Base-by-base conservation (phyloP, 805 yeast species). In the Saccharomyces paradoxus region DNA sequence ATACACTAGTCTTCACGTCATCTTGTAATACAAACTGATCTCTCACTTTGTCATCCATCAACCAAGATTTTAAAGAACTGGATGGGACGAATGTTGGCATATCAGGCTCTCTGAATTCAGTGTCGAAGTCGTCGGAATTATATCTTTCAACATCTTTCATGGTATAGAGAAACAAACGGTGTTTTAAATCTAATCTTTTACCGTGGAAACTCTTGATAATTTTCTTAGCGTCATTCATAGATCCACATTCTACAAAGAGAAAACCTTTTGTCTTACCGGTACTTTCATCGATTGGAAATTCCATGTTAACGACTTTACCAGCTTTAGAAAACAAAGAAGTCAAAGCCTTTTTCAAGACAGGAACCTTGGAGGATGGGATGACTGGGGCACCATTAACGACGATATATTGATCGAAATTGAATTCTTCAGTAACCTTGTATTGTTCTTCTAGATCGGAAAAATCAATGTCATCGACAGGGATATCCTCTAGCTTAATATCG, bases 371-470 rank as follows among this genome's bases (percentile, higher is more conserved):
- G 68, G 86, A 96, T 55, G 97, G 96, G 27, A 96, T 96, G 58
- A 89, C 77, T 61, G 99, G 99, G 10, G 96, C 91, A 50, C 99
- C 99, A 69, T 90, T 97, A 51, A 89, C 86, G 30, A 92, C 87
- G 55, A 92, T 82, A 67, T 82, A 90, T 65, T 81, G 81, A 65
- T 88, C 96, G 55, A 87, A 77, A 51, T 83, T 81, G 55, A 78
- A 74, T 52, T 81, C 82, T 53, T 79, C 82, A 54, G 81, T 79
- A 50, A 86, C 83, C 26, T 80, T 71, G 71, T 79, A 89, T 72
- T 88, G 77, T 55, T 79, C 83, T 71, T 92, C 97, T 66, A 92
- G 78, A 70, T 91, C 97, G 57, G 89, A 74, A 74, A 88, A 90
- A 69, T 86, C 92, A 63, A 87, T 74, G 60, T 84, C 84, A 61